Base-by-base conservation (phyloP, 805 yeast species). In the Sugiyamaella valdiviana region DNA sequence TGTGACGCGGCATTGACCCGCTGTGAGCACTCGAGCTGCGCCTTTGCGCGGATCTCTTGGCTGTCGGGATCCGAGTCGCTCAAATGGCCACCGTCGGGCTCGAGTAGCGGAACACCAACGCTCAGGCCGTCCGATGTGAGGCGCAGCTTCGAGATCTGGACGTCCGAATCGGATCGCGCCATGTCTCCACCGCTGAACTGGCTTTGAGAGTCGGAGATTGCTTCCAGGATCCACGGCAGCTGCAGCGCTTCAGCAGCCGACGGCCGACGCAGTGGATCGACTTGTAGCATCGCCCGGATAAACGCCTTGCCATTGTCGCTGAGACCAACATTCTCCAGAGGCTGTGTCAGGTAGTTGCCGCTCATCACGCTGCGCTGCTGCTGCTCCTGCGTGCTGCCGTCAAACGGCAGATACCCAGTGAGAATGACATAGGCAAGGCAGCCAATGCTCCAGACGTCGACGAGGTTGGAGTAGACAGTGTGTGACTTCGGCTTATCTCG, bases 391-490 rank as follows among this genome's bases (percentile, higher is more conserved):
- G 96, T 87, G 45, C 82, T 76, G 0, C 97, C 97, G 63, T 91
- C 88, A 64, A 93, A 93, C 6, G 99, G 99, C 52, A 91, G 71
- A 73, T 88, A 96, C 0, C 93, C 91, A 0, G 99, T 91, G 46
- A 93, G 66, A 20, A 91, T 80, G 3, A 93, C 99, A 68, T 89
- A 93, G 0, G 89, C 83, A 22, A 93, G 69, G 65, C 99, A 93
- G 0, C 99, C 99, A 49, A 93, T 74, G 1, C 97, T 88, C 99
- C 99, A 93, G 77, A 93, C 87, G 64, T 93, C 99, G 14, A 93
- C 98, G 50, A 86, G 74, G 36, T 85, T 82, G 2, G 96, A 87
- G 61, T 93, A 93, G 45, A 65, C 67, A 66, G 57, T 57, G 51
- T 51, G 51, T 53, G 46, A 12, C 46, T 36, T 21, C 22, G 38